Percentiles rank a stretch among this genome's conserved stretches.
phyloP scores from a whole-genome alignment of 345 rosid genomes.

The Ricinus communis region DNA sequence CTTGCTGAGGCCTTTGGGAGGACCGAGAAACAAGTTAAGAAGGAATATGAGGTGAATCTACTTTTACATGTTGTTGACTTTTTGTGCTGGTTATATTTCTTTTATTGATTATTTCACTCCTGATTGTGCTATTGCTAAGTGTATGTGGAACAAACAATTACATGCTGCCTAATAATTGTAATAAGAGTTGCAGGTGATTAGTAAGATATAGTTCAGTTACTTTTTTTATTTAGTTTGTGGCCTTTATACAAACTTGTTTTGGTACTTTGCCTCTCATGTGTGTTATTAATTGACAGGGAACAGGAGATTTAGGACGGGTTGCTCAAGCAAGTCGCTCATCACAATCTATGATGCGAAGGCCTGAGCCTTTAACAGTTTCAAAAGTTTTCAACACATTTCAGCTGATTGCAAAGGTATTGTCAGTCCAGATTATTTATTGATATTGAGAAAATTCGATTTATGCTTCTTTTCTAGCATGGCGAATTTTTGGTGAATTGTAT shows the following conservation, averaged over 20 bases:
- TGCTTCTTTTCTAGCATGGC: background rate
- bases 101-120: no score
- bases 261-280: background rate
- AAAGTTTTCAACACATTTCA: conserved; percentile 77
- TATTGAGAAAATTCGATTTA: background rate
- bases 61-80: background rate
- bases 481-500: background rate
- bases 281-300: conserved; percentile 42
- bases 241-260: background rate
- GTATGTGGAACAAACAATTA: no score
- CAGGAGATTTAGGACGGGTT: conserved; percentile 93
- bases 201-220: background rate
- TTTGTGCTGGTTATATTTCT: background rate
- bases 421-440: background rate
- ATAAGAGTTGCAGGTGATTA: no score
- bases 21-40: conserved; percentile 67
- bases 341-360: conserved; percentile 89
- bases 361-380: conserved; percentile 70
- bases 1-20: conserved; percentile 87
- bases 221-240: background rate
- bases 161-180: no score
- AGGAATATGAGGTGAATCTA: conserved; percentile 57
- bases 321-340: conserved; percentile 92
- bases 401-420: conserved; percentile 80
- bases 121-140: no score